These are phyloP conservation scores for Xylariales sp. DNA, from an alignment of 2,329 filamentous ascomycete species.

Conservation along the genomic window DNA sequence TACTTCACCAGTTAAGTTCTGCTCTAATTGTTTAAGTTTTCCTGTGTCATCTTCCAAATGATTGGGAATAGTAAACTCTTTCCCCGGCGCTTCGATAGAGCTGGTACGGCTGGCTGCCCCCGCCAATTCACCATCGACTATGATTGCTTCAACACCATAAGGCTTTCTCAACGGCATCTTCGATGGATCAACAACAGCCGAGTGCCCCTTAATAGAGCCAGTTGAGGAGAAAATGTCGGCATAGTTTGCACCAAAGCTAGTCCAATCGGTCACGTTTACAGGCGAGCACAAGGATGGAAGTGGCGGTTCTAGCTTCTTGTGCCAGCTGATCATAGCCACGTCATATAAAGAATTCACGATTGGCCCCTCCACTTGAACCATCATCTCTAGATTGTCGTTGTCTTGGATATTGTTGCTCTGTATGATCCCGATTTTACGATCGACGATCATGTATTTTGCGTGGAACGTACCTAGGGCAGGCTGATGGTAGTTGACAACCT, in stretches of 20 bases:
- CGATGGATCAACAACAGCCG: conserved; percentile 45
- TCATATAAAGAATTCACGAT: conserved; percentile 83
- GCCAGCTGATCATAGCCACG: conserved; percentile 78
- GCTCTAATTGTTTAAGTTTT: neutral
- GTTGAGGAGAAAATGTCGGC: conserved; percentile 46
- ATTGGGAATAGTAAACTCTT: neutral
- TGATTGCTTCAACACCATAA: conserved; percentile 23
- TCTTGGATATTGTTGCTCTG: conserved; percentile 85
- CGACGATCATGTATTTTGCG: conserved; percentile 81
- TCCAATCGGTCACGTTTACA: conserved; percentile 45
- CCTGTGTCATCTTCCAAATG: neutral
- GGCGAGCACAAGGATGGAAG: conserved; percentile 66
- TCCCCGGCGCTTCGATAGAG: neutral
- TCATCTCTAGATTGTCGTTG: conserved; percentile 86
- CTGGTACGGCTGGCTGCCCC: neutral
- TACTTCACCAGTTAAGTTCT: neutral
- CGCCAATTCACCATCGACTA: neutral
- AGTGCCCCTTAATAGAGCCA: conserved; percentile 49
- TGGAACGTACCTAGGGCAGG: conserved; percentile 80
- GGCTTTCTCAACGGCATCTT: conserved; percentile 38
- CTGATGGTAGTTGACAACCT: conserved; percentile 79
- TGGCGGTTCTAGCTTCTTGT: conserved; percentile 69
- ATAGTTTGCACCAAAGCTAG: conserved; percentile 43
- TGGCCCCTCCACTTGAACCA: conserved; percentile 78
- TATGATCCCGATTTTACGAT: conserved; percentile 75